Evolutionary conservation across 2,329 filamentous ascomycete species (phyloP), one percentile per base, ranked within the genome.

Genomic region (Huntiella savannae): DNA sequence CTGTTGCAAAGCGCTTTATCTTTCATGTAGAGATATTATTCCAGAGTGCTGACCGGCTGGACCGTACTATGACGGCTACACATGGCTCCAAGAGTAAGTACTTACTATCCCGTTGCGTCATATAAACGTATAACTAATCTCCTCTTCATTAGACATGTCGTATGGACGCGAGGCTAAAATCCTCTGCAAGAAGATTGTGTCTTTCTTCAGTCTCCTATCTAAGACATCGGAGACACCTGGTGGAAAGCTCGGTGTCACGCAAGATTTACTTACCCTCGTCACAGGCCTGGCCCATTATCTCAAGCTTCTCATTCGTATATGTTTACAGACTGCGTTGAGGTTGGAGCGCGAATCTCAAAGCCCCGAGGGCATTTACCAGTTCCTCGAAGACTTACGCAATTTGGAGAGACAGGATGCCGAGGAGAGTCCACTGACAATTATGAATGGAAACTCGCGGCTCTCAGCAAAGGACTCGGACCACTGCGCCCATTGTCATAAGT

Each of bases 101-200:
- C 16, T n/a, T 32, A 2, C 38, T 28, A 7, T 34, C 10, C 37
- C 13, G 34, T 40, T 13, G 10, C 17, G 10, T 17, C 15, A 42
- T 22, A 32, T 15, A 13, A 22, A 36, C 22, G 12, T 40, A 13
- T 40, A 37, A 15, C 22, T 43, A 33, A 19, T 42, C 10, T 43
- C 33, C 28, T 43, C 35, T 36, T 47, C 17, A 15, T 44, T 58
- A 82, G 86, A 82, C 52, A 71, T 98, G 51, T 84, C 86, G 7
- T 98, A 96, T 59, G 82, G 82, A 13, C 78, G 91, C 56, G 91
- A 98, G 65, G 83, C 91, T n/a, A 98, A 98, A 63, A 70, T 98
- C 43, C 74, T 98, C n/a, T 98, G 91, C 69, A 98, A 98, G 63
- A 98, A 98, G 63, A 93, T 98, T 46, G 91, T 98, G 4, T 84